Evolutionary conservation across 2,329 filamentous ascomycete genomes (phyloP).

Genomic region (Spiromastix sp.): DNA sequence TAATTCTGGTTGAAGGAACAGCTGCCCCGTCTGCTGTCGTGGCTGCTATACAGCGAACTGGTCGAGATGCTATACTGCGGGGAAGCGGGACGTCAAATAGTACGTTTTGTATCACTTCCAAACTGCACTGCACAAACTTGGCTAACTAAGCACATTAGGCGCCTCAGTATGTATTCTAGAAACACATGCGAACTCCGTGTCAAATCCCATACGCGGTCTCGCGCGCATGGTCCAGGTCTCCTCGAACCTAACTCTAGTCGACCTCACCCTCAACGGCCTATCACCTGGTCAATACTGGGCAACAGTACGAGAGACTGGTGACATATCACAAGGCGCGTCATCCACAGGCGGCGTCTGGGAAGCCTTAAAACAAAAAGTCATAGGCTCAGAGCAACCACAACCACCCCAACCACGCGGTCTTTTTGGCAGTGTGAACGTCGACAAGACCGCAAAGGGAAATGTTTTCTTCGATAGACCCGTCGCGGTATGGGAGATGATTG

Average conservation of each 20-base stretch:
- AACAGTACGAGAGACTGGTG: conserved; percentile 73
- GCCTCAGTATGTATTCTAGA: conserved; percentile 90
- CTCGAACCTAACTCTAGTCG: conserved; percentile 67
- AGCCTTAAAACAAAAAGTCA: conserved; percentile 34
- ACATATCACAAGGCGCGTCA: conserved; percentile 72
- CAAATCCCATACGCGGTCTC: conserved; percentile 68
- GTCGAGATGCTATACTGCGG: conserved; percentile 85
- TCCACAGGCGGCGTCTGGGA: conserved; percentile 80
- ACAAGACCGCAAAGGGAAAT: conserved; percentile 62
- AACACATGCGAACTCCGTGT: conserved; percentile 54
- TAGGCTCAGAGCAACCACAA: conserved; percentile 28
- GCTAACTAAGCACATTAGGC: conserved; percentile 33
- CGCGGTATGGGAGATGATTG: conserved; percentile 93
- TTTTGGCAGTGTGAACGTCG: conserved; percentile 68
- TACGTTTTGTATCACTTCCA: conserved; percentile 26
- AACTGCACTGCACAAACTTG: not conserved
- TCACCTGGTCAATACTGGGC: conserved; percentile 72
- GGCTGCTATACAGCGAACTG: conserved; percentile 75
- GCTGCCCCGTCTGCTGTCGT: conserved; percentile 85
- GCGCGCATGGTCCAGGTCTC: conserved; percentile 90
- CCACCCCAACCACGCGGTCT: conserved; percentile 50
- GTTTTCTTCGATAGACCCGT: conserved; percentile 74
- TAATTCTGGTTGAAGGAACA: conserved; percentile 77
- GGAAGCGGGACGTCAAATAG: conserved; percentile 79
- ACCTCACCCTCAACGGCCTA: conserved; percentile 77